These are phyloP conservation scores for Epichloe bromicola DNA, from an alignment of 2,329 filamentous ascomycete species.

Conservation along the genomic window DNA sequence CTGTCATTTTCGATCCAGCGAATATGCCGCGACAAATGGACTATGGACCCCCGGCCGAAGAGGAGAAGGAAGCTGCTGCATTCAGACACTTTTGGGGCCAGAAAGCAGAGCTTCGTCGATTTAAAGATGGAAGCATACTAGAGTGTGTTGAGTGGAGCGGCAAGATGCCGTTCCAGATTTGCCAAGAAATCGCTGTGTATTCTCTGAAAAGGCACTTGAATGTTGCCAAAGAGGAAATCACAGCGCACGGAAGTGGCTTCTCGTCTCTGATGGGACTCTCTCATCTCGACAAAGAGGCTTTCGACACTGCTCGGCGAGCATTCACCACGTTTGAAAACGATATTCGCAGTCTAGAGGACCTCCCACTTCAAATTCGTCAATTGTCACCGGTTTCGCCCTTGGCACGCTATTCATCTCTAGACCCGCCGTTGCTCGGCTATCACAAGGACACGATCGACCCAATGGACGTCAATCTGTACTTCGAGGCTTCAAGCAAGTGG, in stretches of 20 bases:
- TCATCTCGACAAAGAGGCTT: slow-evolving; percentile 40
- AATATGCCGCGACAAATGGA: slow-evolving; percentile 70
- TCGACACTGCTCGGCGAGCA: slow-evolving; percentile 54
- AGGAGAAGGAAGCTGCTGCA: slow-evolving; percentile 65
- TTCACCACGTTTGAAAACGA: slow-evolving; percentile 65
- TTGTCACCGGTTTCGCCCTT: slow-evolving; percentile 60
- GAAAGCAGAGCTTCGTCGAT: slow-evolving; percentile 81
- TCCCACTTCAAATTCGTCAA: slow-evolving; percentile 78
- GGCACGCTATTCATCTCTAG: slow-evolving; percentile 59
- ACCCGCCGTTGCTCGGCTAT: slow-evolving; percentile 26
- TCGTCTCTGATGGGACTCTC: slow-evolving; percentile 34
- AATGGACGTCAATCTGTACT: slow-evolving; percentile 73
- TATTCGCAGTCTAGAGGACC: slow-evolving; percentile 62
- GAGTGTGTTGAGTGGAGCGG: slow-evolving; percentile 83
- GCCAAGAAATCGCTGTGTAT: slow-evolving; percentile 68
- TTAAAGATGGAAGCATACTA: slow-evolving; percentile 87
- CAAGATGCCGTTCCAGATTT: slow-evolving; percentile 48
- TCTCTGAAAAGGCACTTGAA: slow-evolving; percentile 58
- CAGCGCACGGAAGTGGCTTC: slow-evolving; percentile 37
- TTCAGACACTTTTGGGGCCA: slow-evolving; percentile 94
- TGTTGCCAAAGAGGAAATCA: slow-evolving; percentile 39
- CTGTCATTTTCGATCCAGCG: slow-evolving; percentile 58
- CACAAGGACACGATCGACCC: slow-evolving; percentile 35
- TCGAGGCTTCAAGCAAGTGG: slow-evolving; percentile 89
- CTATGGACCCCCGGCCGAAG: slow-evolving; percentile 74